phyloP scores from a whole-genome alignment of 495 filamentous ascomycete genomes.

The Hypoxylon subgilvum region DNA sequence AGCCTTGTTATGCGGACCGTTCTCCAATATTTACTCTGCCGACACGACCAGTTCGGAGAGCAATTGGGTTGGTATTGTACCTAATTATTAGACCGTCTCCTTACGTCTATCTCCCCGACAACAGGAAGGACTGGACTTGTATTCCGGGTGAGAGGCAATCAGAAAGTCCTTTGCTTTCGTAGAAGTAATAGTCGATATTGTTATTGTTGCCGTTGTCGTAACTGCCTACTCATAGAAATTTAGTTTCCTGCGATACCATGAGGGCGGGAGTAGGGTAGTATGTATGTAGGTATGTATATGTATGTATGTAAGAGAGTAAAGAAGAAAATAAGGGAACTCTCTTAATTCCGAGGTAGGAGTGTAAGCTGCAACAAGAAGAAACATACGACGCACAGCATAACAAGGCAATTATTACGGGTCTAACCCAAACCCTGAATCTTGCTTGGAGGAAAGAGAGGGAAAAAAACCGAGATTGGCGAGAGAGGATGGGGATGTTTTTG shows the following conservation, averaged over 20 bases:
- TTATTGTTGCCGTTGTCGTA: neutral
- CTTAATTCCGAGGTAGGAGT: conserved; percentile 17
- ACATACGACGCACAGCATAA: conserved; percentile 32
- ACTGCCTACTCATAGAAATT: too few species aligned
- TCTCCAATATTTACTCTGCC: conserved; percentile 32
- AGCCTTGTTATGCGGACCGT: conserved; percentile 23
- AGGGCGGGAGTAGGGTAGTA: conserved; percentile 14
- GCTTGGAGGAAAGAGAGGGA: conserved; percentile 7
- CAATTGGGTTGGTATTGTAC: conserved; percentile 18
- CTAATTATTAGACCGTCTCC: too few species aligned
- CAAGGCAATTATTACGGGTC: conserved; percentile 32
- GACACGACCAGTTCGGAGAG: too few species aligned
- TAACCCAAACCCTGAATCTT: conserved; percentile 30
- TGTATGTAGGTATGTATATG: conserved; percentile 14
- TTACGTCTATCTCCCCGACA: too few species aligned
- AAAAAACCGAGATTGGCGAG: conserved; percentile 32
- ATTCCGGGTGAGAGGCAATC: too few species aligned
- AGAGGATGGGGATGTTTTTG: conserved; percentile 33
- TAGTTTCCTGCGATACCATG: too few species aligned
- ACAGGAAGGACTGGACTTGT: too few species aligned
- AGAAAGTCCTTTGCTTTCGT: too few species aligned
- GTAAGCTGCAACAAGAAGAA: conserved; percentile 31
- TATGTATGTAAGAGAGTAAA: conserved; percentile 14
- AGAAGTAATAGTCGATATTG: conserved; percentile 5
- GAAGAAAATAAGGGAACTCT: conserved; percentile 15